phyloP scores from a whole-genome alignment of 495 filamentous ascomycete species.

The Clohesyomyces aquaticus region DNA sequence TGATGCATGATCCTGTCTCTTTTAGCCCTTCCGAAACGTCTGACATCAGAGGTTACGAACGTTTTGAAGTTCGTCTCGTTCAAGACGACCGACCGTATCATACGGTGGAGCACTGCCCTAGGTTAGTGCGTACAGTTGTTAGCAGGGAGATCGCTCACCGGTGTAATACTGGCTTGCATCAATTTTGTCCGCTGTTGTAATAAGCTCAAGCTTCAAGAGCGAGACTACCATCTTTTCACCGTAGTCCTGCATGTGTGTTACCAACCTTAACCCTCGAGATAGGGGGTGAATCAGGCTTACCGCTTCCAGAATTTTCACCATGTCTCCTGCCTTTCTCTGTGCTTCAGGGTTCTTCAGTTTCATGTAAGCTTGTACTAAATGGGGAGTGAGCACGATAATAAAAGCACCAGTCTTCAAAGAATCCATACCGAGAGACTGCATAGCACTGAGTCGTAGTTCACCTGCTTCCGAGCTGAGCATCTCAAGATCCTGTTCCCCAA shows the following conservation, averaged over 20 bases:
- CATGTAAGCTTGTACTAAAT: conserved; percentile 57
- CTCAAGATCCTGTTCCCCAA: conserved; percentile 60
- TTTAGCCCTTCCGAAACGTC: conserved; percentile 9
- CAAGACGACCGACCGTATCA: conserved; percentile 61
- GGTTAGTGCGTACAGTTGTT: conserved; percentile 1
- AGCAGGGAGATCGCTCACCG: conserved; percentile 25
- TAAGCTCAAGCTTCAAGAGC: conserved; percentile 70
- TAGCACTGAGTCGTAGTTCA: conserved; percentile 67
- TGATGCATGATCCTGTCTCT: conserved; percentile 62
- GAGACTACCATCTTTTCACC: conserved; percentile 66
- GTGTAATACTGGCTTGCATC: conserved; percentile 38
- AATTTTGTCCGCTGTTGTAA: conserved; percentile 47
- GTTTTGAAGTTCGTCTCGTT: conserved; percentile 67
- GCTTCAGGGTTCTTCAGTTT: conserved; percentile 51
- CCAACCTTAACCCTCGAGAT: not conserved
- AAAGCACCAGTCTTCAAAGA: not conserved
- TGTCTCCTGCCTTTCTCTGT: conserved; percentile 58
- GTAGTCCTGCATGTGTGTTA: conserved; percentile 50
- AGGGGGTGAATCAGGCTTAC: conserved; percentile 17
- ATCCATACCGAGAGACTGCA: conserved; percentile 52
- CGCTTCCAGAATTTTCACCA: conserved; percentile 62
- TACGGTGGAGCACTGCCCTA: conserved; percentile 45
- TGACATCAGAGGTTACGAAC: conserved; percentile 38
- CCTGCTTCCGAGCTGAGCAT: conserved; percentile 60
- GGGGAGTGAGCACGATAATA: conserved; percentile 10